These are phyloP conservation scores for Podaxis rugospora DNA, from an alignment of 768 basidiomycete genomes.

Conservation along the genomic window DNA sequence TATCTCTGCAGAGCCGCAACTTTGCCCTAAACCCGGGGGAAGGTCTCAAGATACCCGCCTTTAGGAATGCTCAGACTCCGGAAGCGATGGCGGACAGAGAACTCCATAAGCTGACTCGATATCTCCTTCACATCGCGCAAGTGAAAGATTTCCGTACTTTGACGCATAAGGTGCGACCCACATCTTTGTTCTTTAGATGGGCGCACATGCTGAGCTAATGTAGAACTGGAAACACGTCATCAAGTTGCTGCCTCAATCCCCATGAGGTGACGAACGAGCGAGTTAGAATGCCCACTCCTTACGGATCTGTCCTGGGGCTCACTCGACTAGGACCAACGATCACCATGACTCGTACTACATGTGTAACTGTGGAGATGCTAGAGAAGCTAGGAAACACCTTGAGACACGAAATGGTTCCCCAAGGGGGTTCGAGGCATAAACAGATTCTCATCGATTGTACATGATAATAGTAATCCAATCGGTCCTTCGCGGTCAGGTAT, in stretches of 20 bases:
- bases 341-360: not conserved
- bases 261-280: not conserved
- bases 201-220: not conserved
- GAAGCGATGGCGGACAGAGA: conserved; percentile 66
- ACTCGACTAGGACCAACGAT: not conserved
- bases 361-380: not conserved
- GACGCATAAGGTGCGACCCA: conserved; percentile 56
- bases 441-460: not conserved
- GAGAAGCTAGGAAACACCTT: not conserved
- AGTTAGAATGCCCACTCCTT: not conserved
- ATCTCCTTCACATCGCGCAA: conserved; percentile 60
- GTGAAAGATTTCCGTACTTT: conserved; percentile 59
- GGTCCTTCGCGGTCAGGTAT: not conserved
- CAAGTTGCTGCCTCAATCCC: conserved; percentile 28
- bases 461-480: not conserved
- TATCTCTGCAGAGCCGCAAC: conserved; percentile 56
- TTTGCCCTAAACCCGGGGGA: conserved; percentile 84
- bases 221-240: conserved; percentile 52
- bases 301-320: not conserved
- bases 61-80: conserved; percentile 70
- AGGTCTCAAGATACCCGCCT: conserved; percentile 80
- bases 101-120: conserved; percentile 57
- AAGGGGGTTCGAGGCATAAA: not conserved
- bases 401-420: not conserved
- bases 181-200: not conserved